Evolutionary conservation across 2,329 filamentous ascomycete genomes (phyloP).

Genomic region (Dothiorella sarmentorum): DNA sequence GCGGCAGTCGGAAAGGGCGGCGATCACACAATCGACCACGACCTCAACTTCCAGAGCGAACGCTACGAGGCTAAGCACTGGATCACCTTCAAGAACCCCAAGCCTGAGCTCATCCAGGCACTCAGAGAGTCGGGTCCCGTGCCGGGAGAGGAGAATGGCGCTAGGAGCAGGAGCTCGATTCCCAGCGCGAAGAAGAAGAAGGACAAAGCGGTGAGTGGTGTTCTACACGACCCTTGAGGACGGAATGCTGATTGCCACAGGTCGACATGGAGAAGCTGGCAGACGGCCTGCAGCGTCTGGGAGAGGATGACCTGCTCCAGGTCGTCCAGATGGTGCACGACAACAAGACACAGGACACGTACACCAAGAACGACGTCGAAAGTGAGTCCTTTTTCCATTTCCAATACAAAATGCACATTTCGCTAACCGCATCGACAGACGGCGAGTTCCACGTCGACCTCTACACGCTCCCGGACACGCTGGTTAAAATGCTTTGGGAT

Average conservation of each 20-base stretch:
- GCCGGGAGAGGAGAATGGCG: slow-evolving; percentile 52
- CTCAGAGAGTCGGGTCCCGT: slow-evolving; percentile 83
- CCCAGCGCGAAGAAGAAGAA: slow-evolving; percentile 73
- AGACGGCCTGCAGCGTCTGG: slow-evolving; percentile 81
- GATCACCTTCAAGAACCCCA: slow-evolving; percentile 89
- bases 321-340: slow-evolving; percentile 98
- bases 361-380: slow-evolving; percentile 95
- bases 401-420: not conserved
- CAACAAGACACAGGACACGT: slow-evolving; percentile 89
- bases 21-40: slow-evolving; percentile 76
- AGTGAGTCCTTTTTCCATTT: slow-evolving; percentile 61
- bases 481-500: slow-evolving; percentile 95
- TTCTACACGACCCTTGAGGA: not conserved
- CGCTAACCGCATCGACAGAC: slow-evolving; percentile 50
- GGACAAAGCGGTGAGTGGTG: slow-evolving; percentile 54
- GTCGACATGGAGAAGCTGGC: slow-evolving; percentile 96
- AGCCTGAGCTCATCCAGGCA: slow-evolving; percentile 72
- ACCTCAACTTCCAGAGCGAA: slow-evolving; percentile 82
- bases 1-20: slow-evolving; percentile 80
- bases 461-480: slow-evolving; percentile 86
- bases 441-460: slow-evolving; percentile 98
- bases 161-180: slow-evolving; percentile 61
- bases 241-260: slow-evolving; percentile 29
- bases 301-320: slow-evolving; percentile 88
- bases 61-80: slow-evolving; percentile 80